Evolutionary conservation across 2,329 filamentous ascomycete genomes (phyloP).

Genomic region (Allantophomopsis lycopodina): DNA sequence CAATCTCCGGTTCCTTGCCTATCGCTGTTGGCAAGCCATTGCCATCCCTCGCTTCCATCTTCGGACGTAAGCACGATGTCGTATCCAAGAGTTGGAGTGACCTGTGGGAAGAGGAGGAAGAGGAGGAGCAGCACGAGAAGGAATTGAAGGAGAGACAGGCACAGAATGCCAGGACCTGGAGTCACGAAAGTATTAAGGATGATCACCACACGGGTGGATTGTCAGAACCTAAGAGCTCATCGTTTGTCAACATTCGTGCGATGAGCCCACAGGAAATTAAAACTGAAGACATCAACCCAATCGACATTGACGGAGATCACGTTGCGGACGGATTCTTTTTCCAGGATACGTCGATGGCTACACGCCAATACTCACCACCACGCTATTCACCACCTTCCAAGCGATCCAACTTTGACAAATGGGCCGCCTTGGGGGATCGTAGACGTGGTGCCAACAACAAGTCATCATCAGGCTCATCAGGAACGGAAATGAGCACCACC

Average conservation of each 20-base stretch:
- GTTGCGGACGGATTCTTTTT: conserved; percentile 62
- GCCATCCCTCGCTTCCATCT: conserved; percentile 53
- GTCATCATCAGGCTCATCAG: conserved; percentile 24
- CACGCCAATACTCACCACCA: conserved; percentile 21
- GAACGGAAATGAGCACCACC: too few species aligned
- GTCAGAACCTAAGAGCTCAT: conserved; percentile 37
- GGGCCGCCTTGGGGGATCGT: conserved; percentile 76
- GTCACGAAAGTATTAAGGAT: conserved; percentile 38
- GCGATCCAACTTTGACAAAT: conserved; percentile 62
- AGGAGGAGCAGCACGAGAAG: conserved; percentile 50
- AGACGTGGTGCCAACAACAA: conserved; percentile 49
- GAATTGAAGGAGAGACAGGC: conserved; percentile 41
- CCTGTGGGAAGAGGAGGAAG: conserved; percentile 91
- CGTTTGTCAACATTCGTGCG: conserved; percentile 31
- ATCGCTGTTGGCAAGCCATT: conserved; percentile 64
- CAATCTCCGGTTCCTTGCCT: conserved; percentile 56
- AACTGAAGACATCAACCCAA: too few species aligned
- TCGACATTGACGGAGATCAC: conserved; percentile 46
- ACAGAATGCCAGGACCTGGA: conserved; percentile 66
- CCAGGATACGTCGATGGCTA: conserved; percentile 41
- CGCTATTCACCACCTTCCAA: conserved; percentile 56
- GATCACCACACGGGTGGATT: conserved; percentile 32
- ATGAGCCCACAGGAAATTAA: conserved; percentile 23
- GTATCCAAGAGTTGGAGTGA: conserved; percentile 99
- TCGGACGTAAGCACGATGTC: conserved; percentile 61